Base-by-base conservation (phyloP, 768 basidiomycete genomes). In the Tephrocybe rancida region DNA sequence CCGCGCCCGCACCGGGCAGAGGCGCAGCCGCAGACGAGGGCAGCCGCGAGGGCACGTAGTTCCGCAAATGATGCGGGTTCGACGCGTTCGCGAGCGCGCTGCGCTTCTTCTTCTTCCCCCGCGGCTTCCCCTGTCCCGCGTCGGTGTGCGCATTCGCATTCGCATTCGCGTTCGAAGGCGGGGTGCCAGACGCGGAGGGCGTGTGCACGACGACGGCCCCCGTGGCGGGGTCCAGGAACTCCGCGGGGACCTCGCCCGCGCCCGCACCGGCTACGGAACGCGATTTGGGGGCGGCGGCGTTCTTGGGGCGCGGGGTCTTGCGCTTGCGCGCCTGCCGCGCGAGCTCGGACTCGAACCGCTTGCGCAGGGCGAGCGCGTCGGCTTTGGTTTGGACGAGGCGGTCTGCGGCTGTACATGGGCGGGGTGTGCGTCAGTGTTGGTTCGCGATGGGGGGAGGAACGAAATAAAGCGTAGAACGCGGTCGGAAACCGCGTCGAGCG, bases 1-100 rank as follows among this genome's bases (percentile, higher is more conserved):
- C 64, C 56, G 77, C 75, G n/a, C 70, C 67, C 24, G 69, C 53
- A 64, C 67, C 73, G 42, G 9, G 37, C 38, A 9, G 5, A n/a
- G n/a, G 22, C 32, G 67, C 62, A 44, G 69, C 69, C 24, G 52
- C 62, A 10, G 80, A 72, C 61, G 77, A 68, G 3, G 92, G 87
- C 48, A 92, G 72, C 14, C 92, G 80, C 39, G 92, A 94, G 14
- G 93, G 92, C 39, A 95, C 84, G 72, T 95, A 98, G 74, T 98
- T 98, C 65, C 89, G 81, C 53, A 95, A 79, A 73, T 97, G 95
- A 71, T 98, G 96, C 3, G 93, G 95, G 66, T 98, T 97, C 48
- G 91, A 90, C 41, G 92, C 93, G 67, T 97, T 96, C 41, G 94
- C 93, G 27, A 93, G 77, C 4, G 88, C 88, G 44, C 88, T 88